phyloP scores from a whole-genome alignment of 2,329 filamentous ascomycete species.

The Chrysoporthe austroafricana region DNA sequence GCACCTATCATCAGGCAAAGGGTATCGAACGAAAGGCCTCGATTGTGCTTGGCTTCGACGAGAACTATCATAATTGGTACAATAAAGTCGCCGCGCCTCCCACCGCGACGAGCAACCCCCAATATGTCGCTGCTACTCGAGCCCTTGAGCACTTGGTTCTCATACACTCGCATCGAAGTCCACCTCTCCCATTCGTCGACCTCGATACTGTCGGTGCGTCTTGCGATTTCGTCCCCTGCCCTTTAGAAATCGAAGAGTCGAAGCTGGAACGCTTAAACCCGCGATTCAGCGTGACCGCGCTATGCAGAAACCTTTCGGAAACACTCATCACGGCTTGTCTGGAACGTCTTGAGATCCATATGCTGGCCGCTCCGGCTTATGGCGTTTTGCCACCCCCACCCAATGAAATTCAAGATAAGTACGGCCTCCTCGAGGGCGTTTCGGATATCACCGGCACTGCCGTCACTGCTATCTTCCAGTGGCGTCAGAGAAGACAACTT shows the following conservation, averaged over 20 bases:
- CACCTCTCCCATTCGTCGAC: constrained; percentile 24
- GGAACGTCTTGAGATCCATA: constrained; percentile 10
- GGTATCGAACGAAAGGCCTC: constrained; percentile 26
- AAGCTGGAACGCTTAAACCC: background rate
- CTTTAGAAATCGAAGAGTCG: background rate
- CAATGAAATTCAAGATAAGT: constrained; percentile 13
- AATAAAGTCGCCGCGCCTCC: constrained; percentile 13
- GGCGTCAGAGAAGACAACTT: constrained; percentile 20
- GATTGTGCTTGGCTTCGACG: constrained; percentile 24
- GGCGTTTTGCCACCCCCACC: constrained; percentile 8
- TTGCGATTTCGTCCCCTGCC: constrained; percentile 20
- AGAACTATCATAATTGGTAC: constrained; percentile 24
- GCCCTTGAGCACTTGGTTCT: constrained; percentile 25
- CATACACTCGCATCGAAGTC: constrained; percentile 18
- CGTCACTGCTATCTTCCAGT: constrained; percentile 24
- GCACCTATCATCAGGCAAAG: constrained; percentile 28
- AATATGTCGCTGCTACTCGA: constrained; percentile 26
- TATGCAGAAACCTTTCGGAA: constrained; percentile 26
- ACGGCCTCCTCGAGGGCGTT: constrained; percentile 21
- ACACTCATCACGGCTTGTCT: constrained; percentile 25
- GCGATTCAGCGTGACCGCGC: constrained; percentile 19
- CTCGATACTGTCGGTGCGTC: constrained; percentile 16
- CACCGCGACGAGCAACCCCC: constrained; percentile 17
- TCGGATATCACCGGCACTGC: constrained; percentile 25
- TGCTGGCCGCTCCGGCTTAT: constrained; percentile 13